Percentiles rank a stretch among this genome's conserved stretches.
Conservation (phyloP, 179 eudicot species). For the Beta macrorhiza region DNA sequence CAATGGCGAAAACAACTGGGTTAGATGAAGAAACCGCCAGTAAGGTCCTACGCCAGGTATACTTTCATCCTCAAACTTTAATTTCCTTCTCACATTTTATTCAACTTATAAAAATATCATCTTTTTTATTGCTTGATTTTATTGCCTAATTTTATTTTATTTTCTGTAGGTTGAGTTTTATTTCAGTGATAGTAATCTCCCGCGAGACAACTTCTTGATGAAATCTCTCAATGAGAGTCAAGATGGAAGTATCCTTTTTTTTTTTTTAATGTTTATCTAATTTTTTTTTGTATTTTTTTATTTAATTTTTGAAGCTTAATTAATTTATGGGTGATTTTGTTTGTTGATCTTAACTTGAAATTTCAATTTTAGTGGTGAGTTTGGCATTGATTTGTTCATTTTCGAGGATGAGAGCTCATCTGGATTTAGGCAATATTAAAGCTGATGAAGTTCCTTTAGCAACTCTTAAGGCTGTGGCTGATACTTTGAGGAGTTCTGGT, state of each 20-base stretch:
- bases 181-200: constrained; percentile 94
- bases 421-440: constrained; percentile 67
- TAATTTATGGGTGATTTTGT: neutral
- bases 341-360: constrained; percentile 45
- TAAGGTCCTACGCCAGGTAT: constrained; percentile 88
- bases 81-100: neutral
- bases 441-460: constrained; percentile 75
- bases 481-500: constrained; percentile 62
- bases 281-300: neutral
- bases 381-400: constrained; percentile 91
- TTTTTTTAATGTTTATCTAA: too few relatives aligned
- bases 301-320: neutral
- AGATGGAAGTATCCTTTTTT: constrained; percentile 92
- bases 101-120: neutral
- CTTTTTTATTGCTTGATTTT: constrained; percentile 3
- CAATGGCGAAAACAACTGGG: constrained; percentile 39
- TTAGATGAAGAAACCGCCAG: constrained; percentile 74
- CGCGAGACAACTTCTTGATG: constrained; percentile 63
- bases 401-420: constrained; percentile 72
- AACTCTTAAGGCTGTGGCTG: constrained; percentile 72
- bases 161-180: constrained; percentile 81
- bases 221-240: constrained; percentile 60
- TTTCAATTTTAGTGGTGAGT: constrained; percentile 59
- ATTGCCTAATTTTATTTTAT: neutral
- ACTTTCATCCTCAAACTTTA: neutral